A percentile compares a stretch with the other conserved stretches of the same genome.
These are phyloP conservation scores for Rhizophagus sp. DNA, from an alignment of 192 early-diverging fungal genomes.

Conservation along the genomic window DNA sequence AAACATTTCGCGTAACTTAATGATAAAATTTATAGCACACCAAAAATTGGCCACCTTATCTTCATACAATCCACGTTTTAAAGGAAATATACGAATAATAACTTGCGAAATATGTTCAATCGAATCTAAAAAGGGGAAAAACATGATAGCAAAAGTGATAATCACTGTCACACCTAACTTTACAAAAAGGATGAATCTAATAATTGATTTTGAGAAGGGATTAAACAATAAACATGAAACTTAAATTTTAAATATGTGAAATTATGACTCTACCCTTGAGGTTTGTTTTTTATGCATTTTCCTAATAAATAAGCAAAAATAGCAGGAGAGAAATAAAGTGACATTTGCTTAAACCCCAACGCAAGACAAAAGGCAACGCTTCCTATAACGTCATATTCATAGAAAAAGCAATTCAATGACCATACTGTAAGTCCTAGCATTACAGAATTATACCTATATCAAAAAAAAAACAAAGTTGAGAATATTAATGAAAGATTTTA, in stretches of 20 bases:
- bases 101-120: constrained; percentile 72
- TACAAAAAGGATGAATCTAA: constrained; percentile 57
- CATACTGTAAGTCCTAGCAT: constrained; percentile 94
- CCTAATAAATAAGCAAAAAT: constrained; percentile 90
- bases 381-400: constrained; percentile 65
- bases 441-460: constrained; percentile 79
- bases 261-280: constrained; percentile 38
- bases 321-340: constrained; percentile 88
- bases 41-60: constrained; percentile 99
- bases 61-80: constrained; percentile 92
- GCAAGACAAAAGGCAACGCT: constrained; percentile 82
- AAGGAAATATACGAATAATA: constrained; percentile 83
- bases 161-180: constrained; percentile 76
- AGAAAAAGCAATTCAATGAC: constrained; percentile 67
- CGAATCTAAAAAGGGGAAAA: constrained; percentile 70
- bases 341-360: constrained; percentile 96
- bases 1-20: constrained; percentile 80
- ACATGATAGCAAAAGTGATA: constrained; percentile 63
- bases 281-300: constrained; percentile 56
- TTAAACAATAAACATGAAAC: background rate
- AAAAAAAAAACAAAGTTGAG: background rate
- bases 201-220: background rate
- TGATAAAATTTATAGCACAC: constrained; percentile 85
- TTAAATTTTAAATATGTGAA: background rate
- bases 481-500: background rate